Conservation (phyloP, 1,284 basidiomycete genomes). For the Ceratobasidium sp. region DNA sequence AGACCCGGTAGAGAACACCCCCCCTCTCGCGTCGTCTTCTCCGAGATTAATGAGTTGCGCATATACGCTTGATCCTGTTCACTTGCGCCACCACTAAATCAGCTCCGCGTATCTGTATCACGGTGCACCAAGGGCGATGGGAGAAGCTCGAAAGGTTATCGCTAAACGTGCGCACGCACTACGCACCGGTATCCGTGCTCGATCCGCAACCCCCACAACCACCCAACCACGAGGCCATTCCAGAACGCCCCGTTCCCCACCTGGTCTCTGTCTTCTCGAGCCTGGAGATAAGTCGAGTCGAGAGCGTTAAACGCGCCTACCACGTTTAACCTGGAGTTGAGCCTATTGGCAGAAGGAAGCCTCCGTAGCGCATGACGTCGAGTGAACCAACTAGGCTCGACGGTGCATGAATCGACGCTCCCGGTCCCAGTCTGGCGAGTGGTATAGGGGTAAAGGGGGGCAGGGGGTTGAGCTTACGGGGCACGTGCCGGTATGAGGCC, state of each 20-base stretch:
- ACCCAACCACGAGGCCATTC: slow-evolving; percentile 12
- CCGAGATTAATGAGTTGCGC: slow-evolving; percentile 25
- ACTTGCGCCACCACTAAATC: background rate
- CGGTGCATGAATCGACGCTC: background rate
- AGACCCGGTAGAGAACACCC: slow-evolving; percentile 17
- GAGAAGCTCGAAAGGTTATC: background rate
- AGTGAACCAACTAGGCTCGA: slow-evolving; percentile 7
- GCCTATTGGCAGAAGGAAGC: slow-evolving; percentile 21
- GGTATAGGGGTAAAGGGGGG: slow-evolving; percentile 35
- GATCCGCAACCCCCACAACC: slow-evolving; percentile 7
- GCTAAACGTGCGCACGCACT: background rate
- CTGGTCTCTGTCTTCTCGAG: slow-evolving; percentile 17
- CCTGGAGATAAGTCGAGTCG: background rate
- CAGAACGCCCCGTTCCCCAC: background rate
- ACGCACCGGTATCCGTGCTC: slow-evolving; percentile 10
- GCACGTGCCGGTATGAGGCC: slow-evolving; percentile 28
- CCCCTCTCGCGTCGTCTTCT: background rate
- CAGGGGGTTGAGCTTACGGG: slow-evolving; percentile 39
- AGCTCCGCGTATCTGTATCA: slow-evolving; percentile 7
- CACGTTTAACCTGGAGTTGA: slow-evolving; percentile 7
- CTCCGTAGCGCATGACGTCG: background rate
- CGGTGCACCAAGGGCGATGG: no score
- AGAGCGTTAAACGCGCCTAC: slow-evolving; percentile 6
- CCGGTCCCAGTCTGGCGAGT: slow-evolving; percentile 10
- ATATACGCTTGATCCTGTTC: slow-evolving; percentile 2